A percentile compares a stretch with the other conserved stretches of the same genome.
These are phyloP conservation scores for Mucor racemosus DNA, from an alignment of 371 early-diverging fungal genomes.

Conservation along the genomic window DNA sequence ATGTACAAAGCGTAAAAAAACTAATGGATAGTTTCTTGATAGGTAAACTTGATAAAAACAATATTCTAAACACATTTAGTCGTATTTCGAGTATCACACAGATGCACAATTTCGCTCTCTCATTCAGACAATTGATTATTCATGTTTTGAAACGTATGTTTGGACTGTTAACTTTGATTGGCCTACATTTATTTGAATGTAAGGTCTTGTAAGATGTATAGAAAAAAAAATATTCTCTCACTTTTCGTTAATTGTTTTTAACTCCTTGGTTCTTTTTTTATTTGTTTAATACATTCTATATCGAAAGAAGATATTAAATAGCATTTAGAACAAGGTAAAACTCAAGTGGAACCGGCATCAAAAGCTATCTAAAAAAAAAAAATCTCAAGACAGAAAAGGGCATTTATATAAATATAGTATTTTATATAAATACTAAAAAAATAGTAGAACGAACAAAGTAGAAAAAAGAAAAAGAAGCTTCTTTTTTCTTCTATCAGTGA, in stretches of 20 bases:
- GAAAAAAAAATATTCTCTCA: neutral
- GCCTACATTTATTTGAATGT: slow-evolving; percentile 3
- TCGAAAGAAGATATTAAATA: neutral
- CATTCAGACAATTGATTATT: slow-evolving; percentile 1
- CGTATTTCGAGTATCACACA: no score
- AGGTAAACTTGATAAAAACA: no score
- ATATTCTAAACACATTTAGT: no score
- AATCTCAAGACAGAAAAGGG: neutral
- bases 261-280: neutral
- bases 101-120: neutral
- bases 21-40: no score
- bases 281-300: neutral
- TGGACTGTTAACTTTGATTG: slow-evolving; percentile 8
- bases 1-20: no score
- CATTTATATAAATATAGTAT: no score
- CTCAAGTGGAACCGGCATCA: neutral
- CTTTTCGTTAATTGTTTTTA: neutral
- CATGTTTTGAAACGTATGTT: slow-evolving; percentile 4
- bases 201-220: neutral
- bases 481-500: neutral
- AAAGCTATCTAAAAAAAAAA: neutral
- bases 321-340: neutral
- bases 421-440: neutral
- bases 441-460: neutral
- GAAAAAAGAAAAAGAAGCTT: neutral